Base-by-base conservation (phyloP, 106 monocot species). In the Dactylorhiza incarnata region DNA sequence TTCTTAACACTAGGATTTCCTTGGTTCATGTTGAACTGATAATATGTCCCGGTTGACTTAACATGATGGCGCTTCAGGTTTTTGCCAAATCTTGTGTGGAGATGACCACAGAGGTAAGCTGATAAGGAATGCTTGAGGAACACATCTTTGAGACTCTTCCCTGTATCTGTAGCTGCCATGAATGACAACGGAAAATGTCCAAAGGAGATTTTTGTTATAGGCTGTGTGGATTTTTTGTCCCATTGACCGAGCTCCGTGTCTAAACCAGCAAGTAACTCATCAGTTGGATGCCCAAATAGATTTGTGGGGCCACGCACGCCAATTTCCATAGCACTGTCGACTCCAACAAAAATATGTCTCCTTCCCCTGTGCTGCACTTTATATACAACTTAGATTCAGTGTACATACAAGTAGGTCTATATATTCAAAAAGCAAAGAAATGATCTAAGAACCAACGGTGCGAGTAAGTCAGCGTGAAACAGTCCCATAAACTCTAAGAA, bases 181-280 rank as follows among this genome's bases (percentile, higher is more conserved):
- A 99, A 99, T 50, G 97, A 94, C 74, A 90, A 49, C 15, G 97
- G 94, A 76, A 94, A 99, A 75, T 99, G 97, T 17, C 97, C 97
- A 79, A 94, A 99, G 5, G 91, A 74, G 22, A 94, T 83, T 73
- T 99, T 99, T 76, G 91, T 94, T 48, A 88, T 46, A 25, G 77
- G 45, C 43, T 76, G 69, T 43, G 45, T 49, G n/a, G 76, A 71
- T 68, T 86, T 76, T 56, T 26, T 48, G 74, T 99, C 89, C 82
- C 82, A 94, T 53, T 91, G 83, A 73, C 91, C 89, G 68, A 99
- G 91, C 67, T 86, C 82, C 6, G 58, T 29, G 62, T 99, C 91
- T 66, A 99, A 46, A 78, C 81, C 80, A 70, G 75, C 65, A 83
- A 99, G 88, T 24, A 94, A 76, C 46, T 91, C 63, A 46, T 94